Evolutionary conservation across 805 yeast genomes (phyloP), one percentile per base, ranked within the genome.

Genomic region (Teunomyces pallodes): DNA sequence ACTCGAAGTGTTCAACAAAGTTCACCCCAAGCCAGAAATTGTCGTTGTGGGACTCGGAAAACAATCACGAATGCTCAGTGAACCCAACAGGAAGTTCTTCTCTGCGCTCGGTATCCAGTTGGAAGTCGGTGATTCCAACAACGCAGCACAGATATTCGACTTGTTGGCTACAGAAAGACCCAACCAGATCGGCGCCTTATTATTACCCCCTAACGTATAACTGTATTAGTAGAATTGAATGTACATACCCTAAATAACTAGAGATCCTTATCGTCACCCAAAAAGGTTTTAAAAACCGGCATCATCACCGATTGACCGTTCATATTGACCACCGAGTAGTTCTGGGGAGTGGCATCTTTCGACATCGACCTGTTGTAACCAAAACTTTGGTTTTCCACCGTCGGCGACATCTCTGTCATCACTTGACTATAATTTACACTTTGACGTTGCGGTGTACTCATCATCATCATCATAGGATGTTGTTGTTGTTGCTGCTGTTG

Each of bases 91-190:
- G 42, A 63, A 66, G 35, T 65, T 61, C 50, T 73, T 88, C 49
- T 74, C 76, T 24, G 63, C 70, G 5, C 64, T 84, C 49, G 96
- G 96, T 0, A 79, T 87, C n/a, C 84, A 82, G 58, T 60, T 83
- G 14, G 94, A 88, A 56, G 70, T 84, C 3, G 78, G 87, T 27
- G 86, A 82, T 59, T 85, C 75, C 9, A 58, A 72, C 52, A 79
- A 79, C 54, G 87, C 89, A 0, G 91, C 87, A 9, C 77, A 80
- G 53, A 83, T 79, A 52, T 89, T 79, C 66, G 92, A 88, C 57
- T 65, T 88, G 38, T 66, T 88, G 49, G 90, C 92, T 1, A 86
- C 92, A 0, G 96, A 89, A 60, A 72, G 96, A 54, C 89, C 91
- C 0, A 70, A 75, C 24, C 83, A 82, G 29, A 82, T 88, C n/a